Conservation (phyloP, 2,329 filamentous ascomycete genomes). For the Diplodia mutila region DNA sequence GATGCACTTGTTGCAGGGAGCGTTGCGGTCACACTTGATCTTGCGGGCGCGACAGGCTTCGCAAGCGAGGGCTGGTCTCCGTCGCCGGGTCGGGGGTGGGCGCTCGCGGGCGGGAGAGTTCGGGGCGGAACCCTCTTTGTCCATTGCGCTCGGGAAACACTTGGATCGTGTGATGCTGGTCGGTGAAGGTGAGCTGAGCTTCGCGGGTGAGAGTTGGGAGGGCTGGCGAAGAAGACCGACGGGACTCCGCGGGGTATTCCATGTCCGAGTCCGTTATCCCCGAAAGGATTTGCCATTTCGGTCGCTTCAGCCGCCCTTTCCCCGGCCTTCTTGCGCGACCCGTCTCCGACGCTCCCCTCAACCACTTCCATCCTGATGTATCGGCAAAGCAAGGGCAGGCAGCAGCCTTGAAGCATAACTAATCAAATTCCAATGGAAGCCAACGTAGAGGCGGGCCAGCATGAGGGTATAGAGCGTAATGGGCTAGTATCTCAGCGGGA, state of each 20-base stretch:
- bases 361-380: no score
- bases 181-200: background rate
- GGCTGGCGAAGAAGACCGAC: background rate
- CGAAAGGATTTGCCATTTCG: background rate
- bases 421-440: no score
- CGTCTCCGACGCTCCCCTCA: background rate
- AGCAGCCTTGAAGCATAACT: no score
- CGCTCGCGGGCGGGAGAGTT: background rate
- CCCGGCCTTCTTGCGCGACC: background rate
- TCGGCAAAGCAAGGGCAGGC: no score
- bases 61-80: constrained; percentile 35
- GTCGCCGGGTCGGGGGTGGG: constrained; percentile 28
- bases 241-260: background rate
- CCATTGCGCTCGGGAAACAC: background rate
- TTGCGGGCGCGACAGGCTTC: constrained; percentile 36
- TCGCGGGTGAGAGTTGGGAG: background rate
- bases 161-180: background rate
- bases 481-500: no score
- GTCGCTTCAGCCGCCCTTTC: background rate
- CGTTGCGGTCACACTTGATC: constrained; percentile 34
- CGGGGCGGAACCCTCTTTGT: background rate
- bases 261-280: background rate
- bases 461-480: no score
- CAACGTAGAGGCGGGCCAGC: no score
- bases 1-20: constrained; percentile 35